Percentiles rank a stretch among this genome's conserved stretches.
phyloP scores from a whole-genome alignment of 225 moss, liverwort and hornwort genomes.

The Pseudoscleropodium purum region DNA sequence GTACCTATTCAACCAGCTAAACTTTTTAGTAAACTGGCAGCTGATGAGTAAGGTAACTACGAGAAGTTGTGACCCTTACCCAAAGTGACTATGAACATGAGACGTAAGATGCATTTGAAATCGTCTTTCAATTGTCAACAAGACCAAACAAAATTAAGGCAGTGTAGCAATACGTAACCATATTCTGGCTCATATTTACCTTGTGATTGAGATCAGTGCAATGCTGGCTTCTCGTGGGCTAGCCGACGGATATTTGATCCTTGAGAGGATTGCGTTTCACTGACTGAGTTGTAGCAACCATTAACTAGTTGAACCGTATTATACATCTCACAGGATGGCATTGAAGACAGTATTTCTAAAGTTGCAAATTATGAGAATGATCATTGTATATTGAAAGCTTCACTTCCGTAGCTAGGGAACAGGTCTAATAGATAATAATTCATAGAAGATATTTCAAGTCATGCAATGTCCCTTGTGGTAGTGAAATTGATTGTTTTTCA shows the following conservation, averaged over 20 bases:
- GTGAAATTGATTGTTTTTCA: background rate
- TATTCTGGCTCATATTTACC: background rate
- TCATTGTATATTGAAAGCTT: background rate
- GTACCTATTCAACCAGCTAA: background rate
- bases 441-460: background rate
- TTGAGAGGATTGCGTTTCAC: background rate
- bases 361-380: background rate
- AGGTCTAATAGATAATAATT: background rate
- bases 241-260: background rate
- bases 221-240: background rate
- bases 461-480: background rate
- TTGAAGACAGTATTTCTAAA: background rate
- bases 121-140: background rate
- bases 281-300: background rate
- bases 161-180: too few relatives aligned
- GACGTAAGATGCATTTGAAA: background rate
- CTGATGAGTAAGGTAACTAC: background rate
- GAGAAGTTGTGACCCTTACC: background rate
- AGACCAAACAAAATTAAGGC: background rate
- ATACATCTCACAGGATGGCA: background rate
- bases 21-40: background rate
- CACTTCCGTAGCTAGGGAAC: fast-evolving
- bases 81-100: background rate
- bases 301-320: background rate
- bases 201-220: background rate